A percentile compares a stretch with the other conserved stretches of the same genome.
These are phyloP conservation scores for Withania somnifera DNA, from an alignment of 305 asterid genomes.

Conservation along the genomic window DNA sequence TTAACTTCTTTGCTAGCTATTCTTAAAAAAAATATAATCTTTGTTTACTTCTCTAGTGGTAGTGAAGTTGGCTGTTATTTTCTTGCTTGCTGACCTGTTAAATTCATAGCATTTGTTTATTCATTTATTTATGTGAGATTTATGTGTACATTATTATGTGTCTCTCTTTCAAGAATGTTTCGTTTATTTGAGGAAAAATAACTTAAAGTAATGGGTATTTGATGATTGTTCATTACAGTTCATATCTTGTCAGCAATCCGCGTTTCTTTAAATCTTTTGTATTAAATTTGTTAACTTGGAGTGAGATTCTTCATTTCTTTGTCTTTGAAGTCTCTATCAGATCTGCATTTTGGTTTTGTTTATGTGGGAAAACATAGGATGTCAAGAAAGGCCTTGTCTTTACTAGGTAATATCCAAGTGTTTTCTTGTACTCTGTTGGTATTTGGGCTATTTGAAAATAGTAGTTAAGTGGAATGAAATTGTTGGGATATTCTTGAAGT, in stretches of 20 bases:
- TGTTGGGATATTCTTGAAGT: background rate
- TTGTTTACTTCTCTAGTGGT: background rate
- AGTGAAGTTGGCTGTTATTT: background rate
- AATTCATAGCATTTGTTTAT: background rate
- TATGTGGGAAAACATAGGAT: conserved; percentile 16
- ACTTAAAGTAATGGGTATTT: conserved; percentile 16
- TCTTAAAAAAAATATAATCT: background rate
- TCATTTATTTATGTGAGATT: background rate
- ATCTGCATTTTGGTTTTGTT: conserved; percentile 45
- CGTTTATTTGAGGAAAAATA: background rate
- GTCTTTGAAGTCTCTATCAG: conserved; percentile 46
- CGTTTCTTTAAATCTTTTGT: conserved; percentile 20
- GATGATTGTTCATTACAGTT: conserved; percentile 47
- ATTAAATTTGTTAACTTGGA: conserved; percentile 3
- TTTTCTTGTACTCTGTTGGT: background rate
- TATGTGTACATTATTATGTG: background rate
- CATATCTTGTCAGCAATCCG: conserved; percentile 70
- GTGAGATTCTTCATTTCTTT: conserved; percentile 13
- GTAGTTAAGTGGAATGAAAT: background rate
- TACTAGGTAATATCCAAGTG: conserved; percentile 8
- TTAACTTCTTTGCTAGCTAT: background rate
- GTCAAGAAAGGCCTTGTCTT: conserved; percentile 6
- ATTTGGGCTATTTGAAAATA: conserved; percentile 2
- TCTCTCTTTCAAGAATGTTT: conserved; percentile 14
- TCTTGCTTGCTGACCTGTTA: background rate